Percentiles rank a stretch among this genome's conserved stretches.
These are phyloP conservation scores for Fusarium tuaranense DNA, from an alignment of 2,329 filamentous ascomycete genomes.

Conservation along the genomic window DNA sequence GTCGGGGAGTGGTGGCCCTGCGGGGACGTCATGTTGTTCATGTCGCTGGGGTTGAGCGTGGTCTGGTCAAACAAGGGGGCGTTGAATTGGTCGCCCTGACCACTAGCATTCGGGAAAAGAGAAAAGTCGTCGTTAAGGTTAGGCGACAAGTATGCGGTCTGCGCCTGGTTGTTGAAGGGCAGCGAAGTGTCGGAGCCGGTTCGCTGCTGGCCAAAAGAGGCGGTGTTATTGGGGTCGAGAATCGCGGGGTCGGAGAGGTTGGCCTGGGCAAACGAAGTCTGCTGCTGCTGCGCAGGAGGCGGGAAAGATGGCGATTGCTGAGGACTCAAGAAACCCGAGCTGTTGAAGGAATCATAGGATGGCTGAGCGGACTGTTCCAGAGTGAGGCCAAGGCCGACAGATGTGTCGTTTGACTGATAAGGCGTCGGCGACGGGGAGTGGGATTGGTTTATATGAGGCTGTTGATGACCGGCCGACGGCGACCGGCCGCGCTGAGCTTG, in stretches of 20 bases:
- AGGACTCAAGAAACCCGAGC: slow-evolving; percentile 63
- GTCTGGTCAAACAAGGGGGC: slow-evolving; percentile 68
- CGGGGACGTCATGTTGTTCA: slow-evolving; percentile 66
- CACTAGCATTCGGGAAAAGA: slow-evolving; percentile 69
- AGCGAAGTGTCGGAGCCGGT: slow-evolving; percentile 52
- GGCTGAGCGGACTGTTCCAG: slow-evolving; percentile 62
- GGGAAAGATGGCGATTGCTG: slow-evolving; percentile 54
- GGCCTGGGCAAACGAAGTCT: slow-evolving; percentile 43
- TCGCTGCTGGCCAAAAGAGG: slow-evolving; percentile 57
- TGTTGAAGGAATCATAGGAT: slow-evolving; percentile 55
- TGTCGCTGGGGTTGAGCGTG: slow-evolving; percentile 58
- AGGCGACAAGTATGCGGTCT: slow-evolving; percentile 60
- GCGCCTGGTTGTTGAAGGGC: slow-evolving; percentile 57
- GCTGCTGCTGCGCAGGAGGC: slow-evolving; percentile 48
- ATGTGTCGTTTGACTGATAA: slow-evolving; percentile 60
- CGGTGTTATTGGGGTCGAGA: slow-evolving; percentile 56
- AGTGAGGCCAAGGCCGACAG: slow-evolving; percentile 68
- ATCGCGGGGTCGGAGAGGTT: slow-evolving; percentile 51
- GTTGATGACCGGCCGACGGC: slow-evolving; percentile 68
- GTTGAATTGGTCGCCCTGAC: slow-evolving; percentile 68
- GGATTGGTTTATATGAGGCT: slow-evolving; percentile 75
- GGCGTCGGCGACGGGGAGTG: slow-evolving; percentile 73
- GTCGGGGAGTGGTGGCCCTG: slow-evolving; percentile 68
- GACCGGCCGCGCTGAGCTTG: slow-evolving; percentile 66
- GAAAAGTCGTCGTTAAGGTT: slow-evolving; percentile 72